Evolutionary conservation across 1,284 basidiomycete genomes (phyloP).

Genomic region (Athelia psychrophila): DNA sequence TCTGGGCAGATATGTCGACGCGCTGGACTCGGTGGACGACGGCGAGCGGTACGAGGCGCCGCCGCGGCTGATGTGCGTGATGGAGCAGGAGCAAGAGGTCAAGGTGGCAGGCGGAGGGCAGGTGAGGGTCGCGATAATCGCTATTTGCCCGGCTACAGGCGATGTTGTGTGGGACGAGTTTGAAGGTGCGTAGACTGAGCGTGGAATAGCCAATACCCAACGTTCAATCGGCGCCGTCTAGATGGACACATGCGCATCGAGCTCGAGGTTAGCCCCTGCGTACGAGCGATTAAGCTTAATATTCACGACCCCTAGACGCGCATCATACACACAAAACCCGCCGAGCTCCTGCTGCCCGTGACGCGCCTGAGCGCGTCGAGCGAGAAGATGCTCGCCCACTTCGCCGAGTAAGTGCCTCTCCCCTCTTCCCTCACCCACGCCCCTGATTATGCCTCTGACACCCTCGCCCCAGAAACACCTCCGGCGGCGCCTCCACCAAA

Average conservation of each 20-base stretch:
- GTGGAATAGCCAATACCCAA: not conserved
- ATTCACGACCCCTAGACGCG: slow-evolving; percentile 63
- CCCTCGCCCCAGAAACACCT: slow-evolving; percentile 22
- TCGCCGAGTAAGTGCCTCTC: slow-evolving; percentile 47
- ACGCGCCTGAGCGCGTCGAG: slow-evolving; percentile 69
- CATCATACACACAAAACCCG: slow-evolving; percentile 79
- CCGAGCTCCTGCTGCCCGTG: slow-evolving; percentile 75
- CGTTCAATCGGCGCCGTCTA: slow-evolving; percentile 22
- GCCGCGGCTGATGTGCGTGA: slow-evolving; percentile 68
- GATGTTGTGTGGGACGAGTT: slow-evolving; percentile 94
- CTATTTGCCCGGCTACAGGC: slow-evolving; percentile 84
- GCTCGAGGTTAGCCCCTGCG: slow-evolving; percentile 56
- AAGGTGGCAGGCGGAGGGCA: slow-evolving; percentile 41
- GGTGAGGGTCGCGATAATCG: slow-evolving; percentile 66
- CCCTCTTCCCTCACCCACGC: not conserved
- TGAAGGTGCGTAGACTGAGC: slow-evolving; percentile 47
- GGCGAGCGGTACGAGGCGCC: slow-evolving; percentile 52
- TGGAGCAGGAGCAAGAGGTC: slow-evolving; percentile 57
- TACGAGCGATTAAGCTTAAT: slow-evolving; percentile 4
- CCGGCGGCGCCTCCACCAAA: slow-evolving; percentile 28
- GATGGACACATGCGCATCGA: slow-evolving; percentile 85
- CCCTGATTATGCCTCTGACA: not conserved
- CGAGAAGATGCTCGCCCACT: slow-evolving; percentile 74
- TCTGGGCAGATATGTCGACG: slow-evolving; percentile 66
- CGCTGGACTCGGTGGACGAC: slow-evolving; percentile 66